Percentiles rank a stretch among this genome's conserved stretches.
Evolutionary conservation across 2,329 filamentous ascomycete species (phyloP).

Genomic region (Aspergillus terreus): DNA sequence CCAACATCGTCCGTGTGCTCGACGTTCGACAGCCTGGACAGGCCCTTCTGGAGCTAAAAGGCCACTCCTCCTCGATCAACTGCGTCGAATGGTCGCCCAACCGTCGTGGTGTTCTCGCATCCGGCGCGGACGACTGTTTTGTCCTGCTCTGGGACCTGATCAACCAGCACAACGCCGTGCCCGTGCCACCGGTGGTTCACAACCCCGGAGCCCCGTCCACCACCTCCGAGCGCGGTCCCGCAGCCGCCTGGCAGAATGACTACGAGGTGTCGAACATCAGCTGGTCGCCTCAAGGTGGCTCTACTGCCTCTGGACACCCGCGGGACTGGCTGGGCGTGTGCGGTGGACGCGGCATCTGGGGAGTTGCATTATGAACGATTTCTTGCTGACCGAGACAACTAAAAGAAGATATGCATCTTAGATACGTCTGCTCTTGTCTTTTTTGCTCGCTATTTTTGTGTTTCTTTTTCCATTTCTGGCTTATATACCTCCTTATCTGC

Average conservation of each 20-base stretch:
- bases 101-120: conserved; percentile 81
- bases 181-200: conserved; percentile 37
- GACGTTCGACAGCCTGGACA: conserved; percentile 96
- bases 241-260: conserved; percentile 44
- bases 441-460: conserved; percentile 4
- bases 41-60: conserved; percentile 86
- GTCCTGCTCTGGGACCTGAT: conserved; percentile 93
- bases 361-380: conserved; percentile 34
- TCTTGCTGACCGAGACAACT: not conserved
- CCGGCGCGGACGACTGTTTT: conserved; percentile 85
- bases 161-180: conserved; percentile 56
- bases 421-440: conserved; percentile 8
- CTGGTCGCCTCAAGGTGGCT: conserved; percentile 43
- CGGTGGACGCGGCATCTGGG: conserved; percentile 44
- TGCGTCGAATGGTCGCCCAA: conserved; percentile 94
- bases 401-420: conserved; percentile 12
- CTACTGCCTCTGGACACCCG: conserved; percentile 28
- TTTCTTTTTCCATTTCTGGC: conserved; percentile 7
- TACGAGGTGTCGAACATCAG: conserved; percentile 47
- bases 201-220: conserved; percentile 24
- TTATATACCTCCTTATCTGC: conserved; percentile 1
- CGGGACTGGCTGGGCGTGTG: conserved; percentile 45
- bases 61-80: conserved; percentile 80
- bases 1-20: conserved; percentile 85
- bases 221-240: conserved; percentile 41